Percentiles rank a stretch among this genome's conserved stretches.
phyloP scores from a whole-genome alignment of 805 yeast species.

The Brettanomyces nanus region DNA sequence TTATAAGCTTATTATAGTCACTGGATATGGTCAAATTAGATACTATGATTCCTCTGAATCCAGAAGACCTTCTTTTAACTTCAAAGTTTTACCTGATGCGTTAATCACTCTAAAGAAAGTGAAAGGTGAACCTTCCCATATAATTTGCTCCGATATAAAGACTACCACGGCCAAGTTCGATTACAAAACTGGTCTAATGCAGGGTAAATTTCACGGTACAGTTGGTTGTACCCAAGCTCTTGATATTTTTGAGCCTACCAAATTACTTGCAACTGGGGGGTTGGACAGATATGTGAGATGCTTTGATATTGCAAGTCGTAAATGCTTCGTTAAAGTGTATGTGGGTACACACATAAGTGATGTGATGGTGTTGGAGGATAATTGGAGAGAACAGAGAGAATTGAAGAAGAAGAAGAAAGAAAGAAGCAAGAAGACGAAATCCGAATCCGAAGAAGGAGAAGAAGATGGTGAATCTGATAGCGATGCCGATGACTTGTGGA shows the following conservation, averaged over 20 bases:
- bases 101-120: conserved; percentile 34
- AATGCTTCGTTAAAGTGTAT: conserved; percentile 61
- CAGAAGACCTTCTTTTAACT: conserved; percentile 55
- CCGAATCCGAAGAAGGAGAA: conserved; percentile 26
- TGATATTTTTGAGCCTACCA: conserved; percentile 24
- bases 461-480: conserved; percentile 26
- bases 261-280: conserved; percentile 67
- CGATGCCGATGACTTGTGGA: conserved; percentile 28
- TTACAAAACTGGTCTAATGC: conserved; percentile 39
- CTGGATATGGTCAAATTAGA: conserved; percentile 71
- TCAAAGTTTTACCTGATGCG: conserved; percentile 48
- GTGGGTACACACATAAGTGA: conserved; percentile 62
- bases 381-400: conserved; percentile 24
- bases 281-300: conserved; percentile 81
- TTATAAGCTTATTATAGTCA: conserved; percentile 52
- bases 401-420: conserved; percentile 13
- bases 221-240: conserved; percentile 57
- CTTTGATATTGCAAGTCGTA: conserved; percentile 53
- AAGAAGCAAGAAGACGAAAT: conserved; percentile 33
- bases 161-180: conserved; percentile 53
- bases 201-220: conserved; percentile 72
- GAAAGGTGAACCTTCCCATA: conserved; percentile 28
- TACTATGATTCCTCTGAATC: conserved; percentile 63
- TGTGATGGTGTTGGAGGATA: conserved; percentile 42
- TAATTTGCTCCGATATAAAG: conserved; percentile 69